Evolutionary conservation across 2,329 filamentous ascomycete species (phyloP), one percentile per base, ranked within the genome.

Genomic region (Calonectria crousiana): DNA sequence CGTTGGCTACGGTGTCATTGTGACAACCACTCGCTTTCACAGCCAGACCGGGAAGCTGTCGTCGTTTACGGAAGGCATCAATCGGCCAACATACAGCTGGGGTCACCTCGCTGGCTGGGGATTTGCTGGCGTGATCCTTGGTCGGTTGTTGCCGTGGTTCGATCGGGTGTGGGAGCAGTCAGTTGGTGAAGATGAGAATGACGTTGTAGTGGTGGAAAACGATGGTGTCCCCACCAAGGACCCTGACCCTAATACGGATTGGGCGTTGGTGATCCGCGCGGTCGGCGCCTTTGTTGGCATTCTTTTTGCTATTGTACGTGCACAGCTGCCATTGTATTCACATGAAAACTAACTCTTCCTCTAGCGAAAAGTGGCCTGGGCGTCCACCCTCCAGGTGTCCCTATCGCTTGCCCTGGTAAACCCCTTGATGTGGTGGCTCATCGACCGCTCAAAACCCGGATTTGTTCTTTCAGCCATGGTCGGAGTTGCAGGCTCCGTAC

Each of bases 361-460:
- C 38, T 58, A 97, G 95, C 93, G 97, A 77, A 95, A 94, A 84
- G 91, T 98, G 13, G 94, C 95, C 1, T 99, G 97, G 97, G 91
- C 96, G 80, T 98, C 96, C 11, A 97, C 95, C 1, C 91, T 98
- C n/a, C 97, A 99, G 85, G 92, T 97, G 26, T 97, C 96, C 1
- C 85, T 97, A 32, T 97, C 96, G 1, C 92, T 99, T 64, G 95
- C 95, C 28, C 91, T 98, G 74, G 95, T 94, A 26, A 98, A 98
- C 83, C 96, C 97, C 1, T 94, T 97, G 13, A 88, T 99, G 23
- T 99, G 97, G 97, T 99, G 98, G 85, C 89, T 98, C 30, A 94
- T 99, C 81, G 97, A 99, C 85, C 94, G 96, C 66, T 97, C 95
- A 60, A 93, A 92, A 78, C 91, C 95, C 0, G 97, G 97, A 6